Base-by-base conservation (phyloP, 2,329 filamentous ascomycete species). In the Calonectria pteridis region DNA sequence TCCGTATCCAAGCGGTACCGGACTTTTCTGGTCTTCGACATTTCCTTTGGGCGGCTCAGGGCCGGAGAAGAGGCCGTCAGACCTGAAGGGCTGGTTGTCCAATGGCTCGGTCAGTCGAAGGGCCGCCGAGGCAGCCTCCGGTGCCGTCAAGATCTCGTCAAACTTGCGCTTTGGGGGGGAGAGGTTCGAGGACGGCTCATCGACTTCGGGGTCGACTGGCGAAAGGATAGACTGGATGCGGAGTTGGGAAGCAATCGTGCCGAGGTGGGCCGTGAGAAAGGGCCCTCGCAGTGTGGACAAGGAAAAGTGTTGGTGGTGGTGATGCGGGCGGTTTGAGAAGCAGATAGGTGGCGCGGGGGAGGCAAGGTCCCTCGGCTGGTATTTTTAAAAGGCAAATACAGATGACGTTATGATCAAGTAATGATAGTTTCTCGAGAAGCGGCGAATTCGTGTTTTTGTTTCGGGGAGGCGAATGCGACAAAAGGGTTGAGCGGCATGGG, bases 171-270 rank as follows among this genome's bases (percentile, higher is more conserved):
- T 78, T 53, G 76, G 73, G 14, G 71, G 71, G 13, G 76, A 75
- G 58, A 72, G 73, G 28, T 72, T 71, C 13, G 76, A 74, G 20
- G 59, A 59, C 31, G 76, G 79, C 51, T 85, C 85, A 83, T 86
- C 84, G 76, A 81, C 65, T 74, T 85, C 85, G 74, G 85, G 82
- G 69, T 87, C 84, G 74, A 84, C 81, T 73, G 87, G 85, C 73
- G 87, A 88, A 81, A 89, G 84, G 81, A 89, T 89, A 62, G 87
- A 88, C 80, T 88, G 84, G 74, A 89, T 89, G 78, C 87, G 85
- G 76, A 88, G 83, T 84, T 87, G 86, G 75, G 86, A 87, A 78
- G 87, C 84, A 86, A 89, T 89, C 77, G 84, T 88, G 86, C 80
- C 86, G 86, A 84, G 77, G 84, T 80, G 83, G 84, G 85, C 84